Conservation (phyloP, 2,329 filamentous ascomycete genomes). For the Cladosporium sp. region DNA sequence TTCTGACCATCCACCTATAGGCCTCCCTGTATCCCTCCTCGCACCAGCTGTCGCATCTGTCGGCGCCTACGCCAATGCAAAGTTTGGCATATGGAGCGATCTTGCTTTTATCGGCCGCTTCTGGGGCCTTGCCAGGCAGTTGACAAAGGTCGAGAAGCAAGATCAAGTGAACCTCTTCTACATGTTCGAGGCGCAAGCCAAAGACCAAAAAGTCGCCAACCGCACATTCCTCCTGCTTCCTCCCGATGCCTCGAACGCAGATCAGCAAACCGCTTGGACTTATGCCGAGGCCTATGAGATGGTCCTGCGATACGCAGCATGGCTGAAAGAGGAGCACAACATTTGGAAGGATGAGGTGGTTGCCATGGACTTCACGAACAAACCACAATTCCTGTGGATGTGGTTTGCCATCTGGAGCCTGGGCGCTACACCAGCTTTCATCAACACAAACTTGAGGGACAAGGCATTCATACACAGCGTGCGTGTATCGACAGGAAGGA, state of each 20-base stretch:
- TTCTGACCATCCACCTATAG: slow-evolving; percentile 1
- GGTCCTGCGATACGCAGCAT: slow-evolving; percentile 70
- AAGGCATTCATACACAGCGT: slow-evolving; percentile 74
- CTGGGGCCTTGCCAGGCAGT: not conserved
- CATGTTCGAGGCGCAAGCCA: slow-evolving; percentile 66
- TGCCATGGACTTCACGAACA: slow-evolving; percentile 79
- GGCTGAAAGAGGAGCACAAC: slow-evolving; percentile 65
- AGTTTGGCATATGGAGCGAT: slow-evolving; percentile 67
- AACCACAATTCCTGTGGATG: slow-evolving; percentile 72
- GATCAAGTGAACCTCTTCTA: slow-evolving; percentile 75
- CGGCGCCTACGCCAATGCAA: slow-evolving; percentile 78
- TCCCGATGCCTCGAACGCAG: slow-evolving; percentile 26
- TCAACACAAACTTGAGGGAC: slow-evolving; percentile 81
- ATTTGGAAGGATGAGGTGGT: slow-evolving; percentile 74
- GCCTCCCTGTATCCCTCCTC: slow-evolving; percentile 21
- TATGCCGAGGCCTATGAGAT: slow-evolving; percentile 74
- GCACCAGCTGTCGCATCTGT: slow-evolving; percentile 59
- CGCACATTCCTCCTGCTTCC: slow-evolving; percentile 36
- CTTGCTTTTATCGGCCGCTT: slow-evolving; percentile 39
- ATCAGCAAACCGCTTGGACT: slow-evolving; percentile 54
- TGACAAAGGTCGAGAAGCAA: slow-evolving; percentile 34
- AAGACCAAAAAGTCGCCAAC: slow-evolving; percentile 47
- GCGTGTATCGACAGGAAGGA: slow-evolving; percentile 62
- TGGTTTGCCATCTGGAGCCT: slow-evolving; percentile 79
- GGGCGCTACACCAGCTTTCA: slow-evolving; percentile 78